phyloP scores from a whole-genome alignment of 2,329 filamentous ascomycete species.

The Davidsoniella eucalypti region DNA sequence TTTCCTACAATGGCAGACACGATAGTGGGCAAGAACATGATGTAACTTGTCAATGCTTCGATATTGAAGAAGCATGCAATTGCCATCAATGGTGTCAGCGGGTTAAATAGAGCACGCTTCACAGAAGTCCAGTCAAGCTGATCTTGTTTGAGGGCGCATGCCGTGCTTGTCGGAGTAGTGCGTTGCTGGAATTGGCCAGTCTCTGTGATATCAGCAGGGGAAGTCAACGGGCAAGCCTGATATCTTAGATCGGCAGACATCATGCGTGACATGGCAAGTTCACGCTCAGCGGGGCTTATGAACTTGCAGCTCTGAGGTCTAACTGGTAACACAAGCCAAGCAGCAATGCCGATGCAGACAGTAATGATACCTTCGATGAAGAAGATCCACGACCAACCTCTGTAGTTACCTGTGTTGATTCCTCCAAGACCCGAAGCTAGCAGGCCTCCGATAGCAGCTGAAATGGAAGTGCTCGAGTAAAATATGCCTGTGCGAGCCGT shows the following conservation, averaged over 20 bases:
- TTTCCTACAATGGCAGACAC: constrained; percentile 14
- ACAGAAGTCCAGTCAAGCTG: constrained; percentile 4
- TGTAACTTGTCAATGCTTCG: constrained; percentile 15
- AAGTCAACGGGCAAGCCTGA: background rate
- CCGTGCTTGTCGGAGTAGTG: background rate
- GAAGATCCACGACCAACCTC: constrained; percentile 31
- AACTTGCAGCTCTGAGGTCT: constrained; percentile 24
- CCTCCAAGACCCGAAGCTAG: constrained; percentile 27
- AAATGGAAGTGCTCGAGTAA: constrained; percentile 46
- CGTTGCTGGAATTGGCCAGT: background rate
- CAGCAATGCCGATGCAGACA: constrained; percentile 20
- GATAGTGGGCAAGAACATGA: constrained; percentile 17
- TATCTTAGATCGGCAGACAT: constrained; percentile 10
- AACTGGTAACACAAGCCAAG: constrained; percentile 24
- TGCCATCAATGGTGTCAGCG: constrained; percentile 14
- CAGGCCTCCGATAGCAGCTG: constrained; percentile 44
- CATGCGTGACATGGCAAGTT: constrained; percentile 20
- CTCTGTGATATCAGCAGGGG: background rate
- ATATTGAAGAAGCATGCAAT: constrained; percentile 16
- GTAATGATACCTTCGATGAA: constrained; percentile 25
- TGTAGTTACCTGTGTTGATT: constrained; percentile 21
- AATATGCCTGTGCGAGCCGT: constrained; percentile 16
- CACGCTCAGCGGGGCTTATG: constrained; percentile 24
- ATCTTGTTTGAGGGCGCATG: constrained; percentile 1
- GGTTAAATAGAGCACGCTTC: constrained; percentile 15